phyloP scores from a whole-genome alignment of 2,329 filamentous ascomycete species.

The Chaetothyriales sp. region DNA sequence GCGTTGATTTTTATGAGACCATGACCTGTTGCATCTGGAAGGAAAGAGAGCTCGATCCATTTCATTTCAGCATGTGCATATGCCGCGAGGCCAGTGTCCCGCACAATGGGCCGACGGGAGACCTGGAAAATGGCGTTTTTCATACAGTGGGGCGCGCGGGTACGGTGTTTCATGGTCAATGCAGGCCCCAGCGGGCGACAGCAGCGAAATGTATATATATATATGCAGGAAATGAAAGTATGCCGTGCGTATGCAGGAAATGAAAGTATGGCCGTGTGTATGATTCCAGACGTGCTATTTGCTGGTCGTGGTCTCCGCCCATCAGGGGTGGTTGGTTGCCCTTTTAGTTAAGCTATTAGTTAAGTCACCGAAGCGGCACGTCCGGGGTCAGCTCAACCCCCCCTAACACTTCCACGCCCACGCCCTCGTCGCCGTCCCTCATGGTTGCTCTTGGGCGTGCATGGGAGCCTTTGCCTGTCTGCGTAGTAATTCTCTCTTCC shows the following conservation, averaged over 20 bases:
- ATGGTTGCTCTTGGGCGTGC: too few species aligned
- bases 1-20: neutral
- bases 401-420: too few species aligned
- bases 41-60: neutral
- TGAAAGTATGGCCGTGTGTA: neutral
- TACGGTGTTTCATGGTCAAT: neutral
- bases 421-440: too few species aligned
- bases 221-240: neutral
- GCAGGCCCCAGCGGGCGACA: neutral
- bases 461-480: too few species aligned
- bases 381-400: too few species aligned
- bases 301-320: too few species aligned
- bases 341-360: too few species aligned
- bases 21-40: neutral
- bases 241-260: neutral
- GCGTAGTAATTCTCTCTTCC: too few species aligned
- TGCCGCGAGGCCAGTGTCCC: neutral
- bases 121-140: neutral
- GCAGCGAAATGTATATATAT: neutral
- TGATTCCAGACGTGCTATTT: too few species aligned
- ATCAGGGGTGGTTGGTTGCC: too few species aligned
- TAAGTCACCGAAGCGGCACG: too few species aligned
- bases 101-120: neutral
- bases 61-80: neutral
- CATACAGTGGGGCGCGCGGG: neutral